Percentiles rank a stretch among this genome's conserved stretches.
phyloP scores from a whole-genome alignment of 1,284 basidiomycete genomes.

The Tremellales sp. region DNA sequence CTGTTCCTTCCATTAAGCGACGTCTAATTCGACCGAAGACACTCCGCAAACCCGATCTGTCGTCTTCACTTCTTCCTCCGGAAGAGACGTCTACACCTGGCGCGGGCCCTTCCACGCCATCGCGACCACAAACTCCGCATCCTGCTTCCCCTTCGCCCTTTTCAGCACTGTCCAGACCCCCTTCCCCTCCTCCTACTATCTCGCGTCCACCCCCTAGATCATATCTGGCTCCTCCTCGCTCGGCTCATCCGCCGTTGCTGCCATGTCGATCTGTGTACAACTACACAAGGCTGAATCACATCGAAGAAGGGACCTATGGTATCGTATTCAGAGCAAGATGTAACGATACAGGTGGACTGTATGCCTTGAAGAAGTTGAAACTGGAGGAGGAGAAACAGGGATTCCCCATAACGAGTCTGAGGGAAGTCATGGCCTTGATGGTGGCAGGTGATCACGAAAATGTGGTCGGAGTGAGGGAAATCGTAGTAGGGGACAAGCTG shows the following conservation, averaged over 20 bases:
- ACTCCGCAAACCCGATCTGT: conserved; percentile 22
- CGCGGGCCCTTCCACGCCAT: conserved; percentile 1
- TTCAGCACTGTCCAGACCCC: not conserved
- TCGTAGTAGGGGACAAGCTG: conserved; percentile 98
- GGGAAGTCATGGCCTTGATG: conserved; percentile 94
- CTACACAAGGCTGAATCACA: conserved; percentile 93
- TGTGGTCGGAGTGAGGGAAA: conserved; percentile 90
- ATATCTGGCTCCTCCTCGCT: conserved; percentile 63
- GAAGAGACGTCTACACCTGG: conserved; percentile 1
- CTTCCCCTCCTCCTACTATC: conserved; percentile 2
- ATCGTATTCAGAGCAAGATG: conserved; percentile 93
- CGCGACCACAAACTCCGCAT: conserved; percentile 3
- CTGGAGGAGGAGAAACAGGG: conserved; percentile 97
- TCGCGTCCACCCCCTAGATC: conserved; percentile 29
- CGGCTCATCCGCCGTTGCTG: conserved; percentile 66
- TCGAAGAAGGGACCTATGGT: conserved; percentile 98
- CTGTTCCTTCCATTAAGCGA: conserved; percentile 23
- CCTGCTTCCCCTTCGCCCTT: conserved; percentile 7
- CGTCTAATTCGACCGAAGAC: conserved; percentile 38
- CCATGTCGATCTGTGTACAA: conserved; percentile 87
- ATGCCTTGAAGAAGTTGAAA: conserved; percentile 97
- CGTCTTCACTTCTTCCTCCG: not conserved
- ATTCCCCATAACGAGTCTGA: conserved; percentile 93
- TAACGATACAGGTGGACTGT: conserved; percentile 88
- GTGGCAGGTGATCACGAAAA: conserved; percentile 80